phyloP scores from a whole-genome alignment of 2,329 filamentous ascomycete genomes.

The Eutypa lata region DNA sequence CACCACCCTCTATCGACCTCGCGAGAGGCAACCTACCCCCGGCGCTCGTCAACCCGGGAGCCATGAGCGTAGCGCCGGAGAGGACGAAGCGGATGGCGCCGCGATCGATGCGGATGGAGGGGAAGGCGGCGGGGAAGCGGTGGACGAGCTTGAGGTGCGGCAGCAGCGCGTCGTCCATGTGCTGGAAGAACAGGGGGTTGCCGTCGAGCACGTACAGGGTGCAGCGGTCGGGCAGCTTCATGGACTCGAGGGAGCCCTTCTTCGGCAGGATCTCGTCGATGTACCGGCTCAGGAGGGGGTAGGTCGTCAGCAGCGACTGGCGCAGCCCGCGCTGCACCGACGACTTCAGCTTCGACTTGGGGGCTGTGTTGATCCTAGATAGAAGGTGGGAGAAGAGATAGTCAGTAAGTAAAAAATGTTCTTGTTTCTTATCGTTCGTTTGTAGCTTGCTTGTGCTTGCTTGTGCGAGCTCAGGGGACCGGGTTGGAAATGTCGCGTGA shows the following conservation, averaged over 20 bases:
- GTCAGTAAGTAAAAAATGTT: too few species aligned
- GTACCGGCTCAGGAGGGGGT: slow-evolving; percentile 79
- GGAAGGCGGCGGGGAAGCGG: slow-evolving; percentile 81
- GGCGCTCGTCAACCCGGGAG: slow-evolving; percentile 80
- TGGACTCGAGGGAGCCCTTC: slow-evolving; percentile 82
- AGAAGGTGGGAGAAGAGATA: too few species aligned
- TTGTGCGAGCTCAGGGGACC: too few species aligned
- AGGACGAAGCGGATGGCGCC: slow-evolving; percentile 97
- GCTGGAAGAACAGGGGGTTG: slow-evolving; percentile 87
- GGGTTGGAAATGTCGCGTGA: too few species aligned
- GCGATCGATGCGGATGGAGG: slow-evolving; percentile 84
- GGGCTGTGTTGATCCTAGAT: slow-evolving; percentile 72
- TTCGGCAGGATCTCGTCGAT: slow-evolving; percentile 96
- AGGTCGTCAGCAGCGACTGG: slow-evolving; percentile 75
- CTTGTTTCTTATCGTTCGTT: too few species aligned
- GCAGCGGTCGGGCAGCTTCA: slow-evolving; percentile 90
- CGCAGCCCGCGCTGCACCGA: slow-evolving; percentile 87
- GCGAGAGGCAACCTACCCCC: slow-evolving; percentile 71
- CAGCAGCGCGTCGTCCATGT: slow-evolving; percentile 69
- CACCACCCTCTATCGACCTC: slow-evolving; percentile 26
- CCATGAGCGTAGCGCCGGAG: slow-evolving; percentile 92
- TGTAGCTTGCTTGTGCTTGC: too few species aligned
- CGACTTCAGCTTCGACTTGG: slow-evolving; percentile 96
- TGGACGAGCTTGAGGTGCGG: slow-evolving; percentile 90
- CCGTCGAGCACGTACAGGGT: slow-evolving; percentile 81